Evolutionary conservation across 129 eudicot genomes (phyloP), one percentile per base, ranked within the genome.

Genomic region (Flaveria sonorensis): DNA sequence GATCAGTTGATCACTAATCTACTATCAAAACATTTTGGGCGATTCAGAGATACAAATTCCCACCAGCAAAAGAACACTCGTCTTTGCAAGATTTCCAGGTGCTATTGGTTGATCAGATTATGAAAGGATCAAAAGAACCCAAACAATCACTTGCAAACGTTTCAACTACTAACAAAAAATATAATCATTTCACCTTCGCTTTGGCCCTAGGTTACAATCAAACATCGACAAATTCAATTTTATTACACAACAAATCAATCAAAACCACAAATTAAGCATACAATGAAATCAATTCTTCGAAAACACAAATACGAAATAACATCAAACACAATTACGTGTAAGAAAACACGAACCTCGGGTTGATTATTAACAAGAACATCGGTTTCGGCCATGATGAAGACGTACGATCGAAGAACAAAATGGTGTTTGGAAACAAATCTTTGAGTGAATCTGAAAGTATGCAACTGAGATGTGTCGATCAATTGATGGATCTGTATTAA

Each of bases 371-470:
- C 66, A 63, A 24, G 59, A 63, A 28, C 79, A 52, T 72, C 68
- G 59, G 8, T 79, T 72, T 52, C 73, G 18, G 79, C 78, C 78
- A 79, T 79, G 83, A 79, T 72, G 36, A 30, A 30, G 36, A 30
- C 36, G 36, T 1, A 3, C 36, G 36, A 30, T 30, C 36, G 36
- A 40, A 39, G 45, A 32, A 61, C 23, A 3, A 57, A 19, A 56
- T 8, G 63, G 15, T 57, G 30, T 57, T 57, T 19, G 11, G 63
- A 24, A 59, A 60, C 18, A 24, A 12, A 56, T 56, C 28, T 9
- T 1, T 56, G 65, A 10, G 45, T 40, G 10, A 65, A 48, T 23
- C n/a, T 60, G 39, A 21, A 60, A 9, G 15, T 60, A 10, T 60
- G 30, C 13, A 15, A 19, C 14, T 57, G 64, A 30, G 23, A 21